Conservation (phyloP, 208 protist genomes). For the Crithidia acanthocephali region DNA sequence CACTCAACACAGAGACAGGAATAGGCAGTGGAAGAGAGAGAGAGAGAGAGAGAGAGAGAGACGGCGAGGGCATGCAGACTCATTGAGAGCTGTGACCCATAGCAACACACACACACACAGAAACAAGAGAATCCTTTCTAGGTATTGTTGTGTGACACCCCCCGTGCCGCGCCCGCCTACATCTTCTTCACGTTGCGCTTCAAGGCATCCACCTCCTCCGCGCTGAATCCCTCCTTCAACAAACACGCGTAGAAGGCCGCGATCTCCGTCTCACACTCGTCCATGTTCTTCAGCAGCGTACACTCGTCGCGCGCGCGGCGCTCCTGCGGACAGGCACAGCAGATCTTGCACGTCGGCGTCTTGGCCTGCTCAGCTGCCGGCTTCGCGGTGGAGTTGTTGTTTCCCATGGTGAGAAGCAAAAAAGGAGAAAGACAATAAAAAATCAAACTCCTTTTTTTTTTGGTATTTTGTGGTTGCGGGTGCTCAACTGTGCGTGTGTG, state of each 20-base stretch:
- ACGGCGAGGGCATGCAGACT: no score
- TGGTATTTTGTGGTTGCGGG: no score
- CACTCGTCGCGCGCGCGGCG: slow-evolving; percentile 81
- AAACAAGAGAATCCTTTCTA: not conserved
- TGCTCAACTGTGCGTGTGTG: no score
- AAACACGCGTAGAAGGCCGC: slow-evolving; percentile 79
- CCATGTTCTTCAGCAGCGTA: slow-evolving; percentile 62
- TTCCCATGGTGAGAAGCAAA: not conserved
- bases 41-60: no score
- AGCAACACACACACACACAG: not conserved
- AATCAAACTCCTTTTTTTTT: not conserved
- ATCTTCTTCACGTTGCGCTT: slow-evolving; percentile 51
- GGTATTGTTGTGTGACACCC: not conserved
- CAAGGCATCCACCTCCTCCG: slow-evolving; percentile 63
- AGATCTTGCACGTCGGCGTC: slow-evolving; percentile 83
- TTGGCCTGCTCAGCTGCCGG: slow-evolving; percentile 10
- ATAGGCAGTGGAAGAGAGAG: no score
- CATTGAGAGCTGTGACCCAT: no score
- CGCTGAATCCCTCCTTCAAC: slow-evolving; percentile 71
- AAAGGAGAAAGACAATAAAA: not conserved
- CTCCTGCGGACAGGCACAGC: slow-evolving; percentile 83
- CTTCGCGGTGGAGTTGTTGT: slow-evolving; percentile 15
- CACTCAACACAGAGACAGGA: no score
- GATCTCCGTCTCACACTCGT: slow-evolving; percentile 70
- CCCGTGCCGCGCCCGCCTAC: slow-evolving; percentile 9